These are phyloP conservation scores for Coriolopsis trogii DNA, from an alignment of 1,284 basidiomycete species.

Conservation along the genomic window DNA sequence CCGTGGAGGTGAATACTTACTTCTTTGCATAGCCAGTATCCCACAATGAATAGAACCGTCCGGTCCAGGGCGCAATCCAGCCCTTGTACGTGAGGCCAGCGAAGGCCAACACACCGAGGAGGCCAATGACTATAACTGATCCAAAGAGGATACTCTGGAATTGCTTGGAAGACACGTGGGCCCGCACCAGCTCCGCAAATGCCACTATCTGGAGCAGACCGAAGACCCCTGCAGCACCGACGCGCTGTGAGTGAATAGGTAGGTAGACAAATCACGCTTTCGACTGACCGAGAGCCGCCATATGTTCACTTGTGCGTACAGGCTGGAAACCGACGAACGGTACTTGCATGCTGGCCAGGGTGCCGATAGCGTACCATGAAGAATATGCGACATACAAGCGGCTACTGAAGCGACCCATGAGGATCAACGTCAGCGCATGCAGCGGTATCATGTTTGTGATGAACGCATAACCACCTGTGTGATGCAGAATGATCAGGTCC, in stretches of 20 bases:
- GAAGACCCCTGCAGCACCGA: slow-evolving; percentile 80
- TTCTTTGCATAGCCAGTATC: slow-evolving; percentile 99
- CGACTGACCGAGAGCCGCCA: slow-evolving; percentile 88
- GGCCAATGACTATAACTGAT: slow-evolving; percentile 69
- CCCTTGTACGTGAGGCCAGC: slow-evolving; percentile 89
- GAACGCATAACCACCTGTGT: slow-evolving; percentile 92
- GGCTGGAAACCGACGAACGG: slow-evolving; percentile 99
- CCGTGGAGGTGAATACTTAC: slow-evolving; percentile 40
- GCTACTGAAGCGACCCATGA: slow-evolving; percentile 97
- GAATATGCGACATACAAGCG: slow-evolving; percentile 96
- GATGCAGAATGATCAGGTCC: background rate
- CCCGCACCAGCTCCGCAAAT: slow-evolving; percentile 88
- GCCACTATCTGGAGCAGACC: slow-evolving; percentile 97
- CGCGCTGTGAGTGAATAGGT: slow-evolving; percentile 6
- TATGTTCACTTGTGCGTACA: slow-evolving; percentile 97
- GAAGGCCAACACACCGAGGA: slow-evolving; percentile 77
- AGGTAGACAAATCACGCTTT: slow-evolving; percentile 4
- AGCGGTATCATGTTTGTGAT: slow-evolving; percentile 99
- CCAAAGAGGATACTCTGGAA: slow-evolving; percentile 84
- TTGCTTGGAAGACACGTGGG: slow-evolving; percentile 91
- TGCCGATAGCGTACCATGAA: slow-evolving; percentile 97
- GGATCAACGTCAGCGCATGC: slow-evolving; percentile 88
- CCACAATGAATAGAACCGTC: slow-evolving; percentile 99
- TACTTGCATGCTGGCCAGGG: slow-evolving; percentile 97
- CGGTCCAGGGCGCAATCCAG: slow-evolving; percentile 98